Evolutionary conservation across 257 asterid genomes (phyloP).

Genomic region (Dorcoceras hygrometricum): DNA sequence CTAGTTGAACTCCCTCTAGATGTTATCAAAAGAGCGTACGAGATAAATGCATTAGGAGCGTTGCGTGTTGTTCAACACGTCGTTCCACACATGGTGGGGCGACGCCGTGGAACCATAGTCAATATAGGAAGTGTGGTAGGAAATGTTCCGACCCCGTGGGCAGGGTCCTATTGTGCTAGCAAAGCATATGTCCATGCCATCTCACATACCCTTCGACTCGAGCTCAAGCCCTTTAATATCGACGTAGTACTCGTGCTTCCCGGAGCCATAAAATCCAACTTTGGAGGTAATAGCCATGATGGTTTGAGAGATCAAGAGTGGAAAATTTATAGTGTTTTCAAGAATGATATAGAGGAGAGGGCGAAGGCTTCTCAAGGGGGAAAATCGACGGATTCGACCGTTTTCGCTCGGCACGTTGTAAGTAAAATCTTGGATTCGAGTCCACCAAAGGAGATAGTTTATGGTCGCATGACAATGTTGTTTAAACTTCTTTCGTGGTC

Average conservation of each 20-base stretch:
- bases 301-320: not conserved
- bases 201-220: not conserved
- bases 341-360: not conserved
- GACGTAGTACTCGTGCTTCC: not conserved
- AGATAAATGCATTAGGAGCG: conserved; percentile 59
- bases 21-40: conserved; percentile 42
- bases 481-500: not conserved
- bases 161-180: not conserved
- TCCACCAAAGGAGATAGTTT: not conserved
- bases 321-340: not conserved
- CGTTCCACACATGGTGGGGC: conserved; percentile 64
- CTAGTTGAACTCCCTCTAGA: conserved; percentile 62
- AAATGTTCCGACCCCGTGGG: not conserved
- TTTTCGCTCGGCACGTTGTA: conserved; percentile 60
- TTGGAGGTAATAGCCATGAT: not conserved
- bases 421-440: not conserved
- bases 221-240: not conserved
- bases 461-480: not conserved
- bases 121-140: conserved; percentile 59
- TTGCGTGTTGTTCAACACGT: conserved; percentile 57
- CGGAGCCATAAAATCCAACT: not conserved
- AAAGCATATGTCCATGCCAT: not conserved
- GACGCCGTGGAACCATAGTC: conserved; percentile 47
- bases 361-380: conserved; percentile 52
- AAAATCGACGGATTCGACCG: conserved; percentile 48